phyloP scores from a whole-genome alignment of 768 basidiomycete genomes.

The Tephrocybe rancida region DNA sequence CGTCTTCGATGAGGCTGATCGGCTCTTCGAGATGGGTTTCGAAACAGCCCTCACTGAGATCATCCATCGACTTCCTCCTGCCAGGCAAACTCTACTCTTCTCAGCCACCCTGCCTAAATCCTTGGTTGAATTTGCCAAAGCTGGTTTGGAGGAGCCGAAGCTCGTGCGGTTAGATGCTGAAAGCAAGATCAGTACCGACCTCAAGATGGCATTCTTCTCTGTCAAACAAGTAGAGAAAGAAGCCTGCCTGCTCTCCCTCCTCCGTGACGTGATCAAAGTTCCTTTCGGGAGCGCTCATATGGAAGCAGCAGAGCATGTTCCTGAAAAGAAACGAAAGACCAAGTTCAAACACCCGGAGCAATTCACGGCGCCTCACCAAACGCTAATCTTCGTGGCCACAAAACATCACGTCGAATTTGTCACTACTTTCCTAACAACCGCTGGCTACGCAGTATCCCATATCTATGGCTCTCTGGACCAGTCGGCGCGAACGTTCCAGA shows the following conservation, averaged over 20 bases:
- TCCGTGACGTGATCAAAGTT: slow-evolving; percentile 86
- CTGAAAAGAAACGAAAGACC: slow-evolving; percentile 42
- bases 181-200: slow-evolving; percentile 91
- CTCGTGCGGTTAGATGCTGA: slow-evolving; percentile 96
- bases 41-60: slow-evolving; percentile 91
- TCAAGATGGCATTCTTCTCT: slow-evolving; percentile 93
- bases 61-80: slow-evolving; percentile 80
- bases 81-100: slow-evolving; percentile 92
- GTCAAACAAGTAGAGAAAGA: slow-evolving; percentile 95
- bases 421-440: slow-evolving; percentile 69
- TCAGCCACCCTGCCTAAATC: slow-evolving; percentile 96
- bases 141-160: slow-evolving; percentile 91
- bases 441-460: slow-evolving; percentile 88
- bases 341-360: slow-evolving; percentile 56
- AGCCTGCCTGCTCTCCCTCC: slow-evolving; percentile 79
- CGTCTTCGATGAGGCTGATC: slow-evolving; percentile 98
- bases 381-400: slow-evolving; percentile 92
- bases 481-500: slow-evolving; percentile 82
- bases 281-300: slow-evolving; percentile 51
- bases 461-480: slow-evolving; percentile 98
- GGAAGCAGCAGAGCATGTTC: slow-evolving; percentile 28
- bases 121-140: slow-evolving; percentile 98
- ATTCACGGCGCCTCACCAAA: slow-evolving; percentile 79
- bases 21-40: slow-evolving; percentile 98
- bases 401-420: slow-evolving; percentile 99